Evolutionary conservation across 176 grass and related monocot genomes (phyloP), one percentile per base, ranked within the genome.

Genomic region (Guadua angustifolia): DNA sequence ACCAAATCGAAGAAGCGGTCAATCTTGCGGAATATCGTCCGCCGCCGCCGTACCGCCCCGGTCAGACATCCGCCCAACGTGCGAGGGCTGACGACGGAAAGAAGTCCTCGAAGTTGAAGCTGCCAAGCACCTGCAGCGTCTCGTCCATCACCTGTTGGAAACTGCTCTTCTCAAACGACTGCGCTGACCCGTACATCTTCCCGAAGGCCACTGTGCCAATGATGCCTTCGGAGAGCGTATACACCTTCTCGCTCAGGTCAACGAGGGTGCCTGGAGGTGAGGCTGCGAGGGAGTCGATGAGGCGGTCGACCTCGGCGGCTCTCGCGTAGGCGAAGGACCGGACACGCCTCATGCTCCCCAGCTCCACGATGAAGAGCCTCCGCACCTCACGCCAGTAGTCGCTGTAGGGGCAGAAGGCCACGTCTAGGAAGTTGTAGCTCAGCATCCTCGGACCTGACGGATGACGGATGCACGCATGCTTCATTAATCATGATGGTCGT

Each of bases 131-230:
- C 7, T 19, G 66, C 9, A 78, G 11, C 24, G 79, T 67, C 55
- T 86, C 88, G 29, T 83, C 75, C 63, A 91, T 72, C 21, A 89
- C 75, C 19, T 43, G n/a, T 43, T 78, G 71, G 58, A 94, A 89
- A 33, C 45, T 78, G 79, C 58, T 59, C 18, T 32, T 56, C 68
- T 88, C 19, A 70, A 83, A 94, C n/a, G 49, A 69, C 69, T 55
- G 47, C n/a, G 69, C 89, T 11, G 84, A 83, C 12, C 71, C 89
- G 49, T 90, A 94, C 75, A 83, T 82, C 33, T 72, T 86, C 1
- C 92, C 89, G 47, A 94, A 91, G 18, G 89, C 86, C 65, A 89
- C 89, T n/a, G 84, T 81, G 83, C 92, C 85, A 36, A 94, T 44
- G 18, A 94, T 47, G 24, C 89, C 86, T 22, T 89, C 88, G 32